Base-by-base conservation (phyloP, 2,329 filamentous ascomycete genomes). In the Xylariaceae sp. region DNA sequence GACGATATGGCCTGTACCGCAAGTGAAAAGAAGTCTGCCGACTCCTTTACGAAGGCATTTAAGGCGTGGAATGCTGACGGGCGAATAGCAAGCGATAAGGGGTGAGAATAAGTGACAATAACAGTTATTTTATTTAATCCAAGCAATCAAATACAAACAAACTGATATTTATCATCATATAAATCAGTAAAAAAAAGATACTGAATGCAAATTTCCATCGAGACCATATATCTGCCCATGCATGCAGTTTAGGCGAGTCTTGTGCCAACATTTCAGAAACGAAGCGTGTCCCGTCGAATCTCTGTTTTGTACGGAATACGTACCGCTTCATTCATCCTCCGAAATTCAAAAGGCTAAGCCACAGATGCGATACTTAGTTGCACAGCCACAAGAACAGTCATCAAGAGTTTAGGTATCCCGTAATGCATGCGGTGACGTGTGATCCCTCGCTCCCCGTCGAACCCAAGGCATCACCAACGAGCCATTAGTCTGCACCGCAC, bases 401-500 rank as follows among this genome's bases (percentile, higher is more conserved):
- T 2, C 10, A 30, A n/a, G 42, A 45, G 10, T 45, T 45, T 30
- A n/a, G n/a, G n/a, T n/a, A 30, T 48, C 15, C 8, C 5, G 48
- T 7, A 10, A 17, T 17, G 44, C 17, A 45, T 55, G 57, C 64
- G 53, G 68, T 71, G 69, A 71, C 69, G 68, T 72, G 37, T 42
- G 37, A 42, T 42, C 11, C 37, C 8, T 42, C 37, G 37, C 37
- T 42, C 37, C 37, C 37, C 23, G 23, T 30, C 37, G 37, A n/a
- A n/a, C 42, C 13, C 13, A n/a, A 13, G 10, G 42, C 42, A 6
- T 13, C 42, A 45, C 37, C 37, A 42, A 10, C 13, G 13, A 13
- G 13, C n/a, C 4, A 11, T n/a, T 45, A 15, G 42, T 45, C 42
- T 45, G 42, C 42, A 45, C 13, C 18, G n/a, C 18, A 17, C 53